These are phyloP conservation scores for Globisporangium viniferum DNA, from an alignment of 352 stramenopile species.

Conservation along the genomic window DNA sequence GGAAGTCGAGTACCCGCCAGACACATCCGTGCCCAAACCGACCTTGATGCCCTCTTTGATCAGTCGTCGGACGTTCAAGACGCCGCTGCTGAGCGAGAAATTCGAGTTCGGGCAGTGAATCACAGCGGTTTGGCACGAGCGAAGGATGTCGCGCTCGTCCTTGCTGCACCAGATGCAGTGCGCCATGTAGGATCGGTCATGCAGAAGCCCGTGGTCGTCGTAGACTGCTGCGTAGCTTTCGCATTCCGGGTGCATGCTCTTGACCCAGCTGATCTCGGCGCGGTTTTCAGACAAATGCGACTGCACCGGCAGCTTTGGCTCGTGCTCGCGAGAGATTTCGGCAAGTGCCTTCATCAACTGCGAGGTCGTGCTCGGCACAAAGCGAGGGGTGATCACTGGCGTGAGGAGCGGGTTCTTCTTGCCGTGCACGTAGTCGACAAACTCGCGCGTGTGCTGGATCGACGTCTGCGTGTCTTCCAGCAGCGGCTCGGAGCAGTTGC, in stretches of 20 bases:
- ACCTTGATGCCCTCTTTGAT: constrained; percentile 86
- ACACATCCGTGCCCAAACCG: constrained; percentile 93
- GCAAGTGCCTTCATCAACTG: constrained; percentile 82
- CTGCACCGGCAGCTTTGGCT: constrained; percentile 79
- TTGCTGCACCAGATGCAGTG: constrained; percentile 90
- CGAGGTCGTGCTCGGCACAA: constrained; percentile 88
- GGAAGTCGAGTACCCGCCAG: constrained; percentile 91
- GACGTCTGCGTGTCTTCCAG: constrained; percentile 84
- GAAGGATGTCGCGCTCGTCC: constrained; percentile 73
- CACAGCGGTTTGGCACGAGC: constrained; percentile 61
- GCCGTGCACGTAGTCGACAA: constrained; percentile 83
- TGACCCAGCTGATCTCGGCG: constrained; percentile 87
- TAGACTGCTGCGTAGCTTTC: constrained; percentile 80
- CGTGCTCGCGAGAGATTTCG: constrained; percentile 75
- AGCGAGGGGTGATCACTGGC: constrained; percentile 92
- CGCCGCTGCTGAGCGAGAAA: constrained; percentile 89
- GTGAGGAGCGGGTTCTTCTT: constrained; percentile 78
- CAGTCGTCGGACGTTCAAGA: constrained; percentile 76
- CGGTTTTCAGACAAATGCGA: constrained; percentile 91
- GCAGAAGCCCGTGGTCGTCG: constrained; percentile 84
- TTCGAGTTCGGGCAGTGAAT: constrained; percentile 95
- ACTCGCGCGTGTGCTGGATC: constrained; percentile 79
- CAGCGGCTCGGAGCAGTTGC: constrained; percentile 82
- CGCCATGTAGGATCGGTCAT: constrained; percentile 91
- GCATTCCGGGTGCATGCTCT: constrained; percentile 77